phyloP scores from a whole-genome alignment of 2,329 filamentous ascomycete genomes.

The Trichoderma sp. region DNA sequence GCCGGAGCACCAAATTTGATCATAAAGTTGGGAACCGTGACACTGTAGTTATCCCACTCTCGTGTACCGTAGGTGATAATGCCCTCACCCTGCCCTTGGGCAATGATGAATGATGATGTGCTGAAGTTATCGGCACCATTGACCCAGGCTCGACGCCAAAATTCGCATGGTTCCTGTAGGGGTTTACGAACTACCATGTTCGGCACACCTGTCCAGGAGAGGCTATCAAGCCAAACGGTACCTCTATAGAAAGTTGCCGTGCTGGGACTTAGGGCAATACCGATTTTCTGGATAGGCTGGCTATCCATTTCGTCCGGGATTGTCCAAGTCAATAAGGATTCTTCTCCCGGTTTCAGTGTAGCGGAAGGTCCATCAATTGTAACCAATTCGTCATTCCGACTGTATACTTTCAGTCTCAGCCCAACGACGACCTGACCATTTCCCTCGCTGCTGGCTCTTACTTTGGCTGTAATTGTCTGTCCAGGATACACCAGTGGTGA shows the following conservation, averaged over 20 bases:
- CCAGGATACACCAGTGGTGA: constrained; percentile 20
- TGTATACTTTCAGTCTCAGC: constrained; percentile 12
- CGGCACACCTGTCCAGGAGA: constrained; percentile 18
- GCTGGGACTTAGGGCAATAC: not conserved
- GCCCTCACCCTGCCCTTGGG: constrained; percentile 25
- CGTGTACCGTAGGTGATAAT: constrained; percentile 33
- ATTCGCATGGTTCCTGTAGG: not conserved
- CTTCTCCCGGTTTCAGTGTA: not conserved
- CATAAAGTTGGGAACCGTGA: constrained; percentile 23
- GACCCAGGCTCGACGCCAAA: constrained; percentile 20
- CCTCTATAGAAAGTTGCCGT: not conserved
- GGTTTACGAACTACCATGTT: constrained; percentile 14
- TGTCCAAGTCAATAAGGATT: not conserved
- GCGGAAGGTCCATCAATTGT: not conserved
- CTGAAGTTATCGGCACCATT: constrained; percentile 10
- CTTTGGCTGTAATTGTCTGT: not conserved
- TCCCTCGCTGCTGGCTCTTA: not conserved
- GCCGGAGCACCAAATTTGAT: constrained; percentile 27
- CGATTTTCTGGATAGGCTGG: constrained; percentile 19
- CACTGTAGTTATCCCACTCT: constrained; percentile 32
- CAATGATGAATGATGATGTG: not conserved
- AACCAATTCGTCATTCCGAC: constrained; percentile 2
- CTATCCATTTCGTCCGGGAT: constrained; percentile 16
- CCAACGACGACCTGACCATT: not conserved
- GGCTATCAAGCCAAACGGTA: constrained; percentile 17